Evolutionary conservation across 2,329 filamentous ascomycete species (phyloP).

Genomic region (Helotiales sp.): DNA sequence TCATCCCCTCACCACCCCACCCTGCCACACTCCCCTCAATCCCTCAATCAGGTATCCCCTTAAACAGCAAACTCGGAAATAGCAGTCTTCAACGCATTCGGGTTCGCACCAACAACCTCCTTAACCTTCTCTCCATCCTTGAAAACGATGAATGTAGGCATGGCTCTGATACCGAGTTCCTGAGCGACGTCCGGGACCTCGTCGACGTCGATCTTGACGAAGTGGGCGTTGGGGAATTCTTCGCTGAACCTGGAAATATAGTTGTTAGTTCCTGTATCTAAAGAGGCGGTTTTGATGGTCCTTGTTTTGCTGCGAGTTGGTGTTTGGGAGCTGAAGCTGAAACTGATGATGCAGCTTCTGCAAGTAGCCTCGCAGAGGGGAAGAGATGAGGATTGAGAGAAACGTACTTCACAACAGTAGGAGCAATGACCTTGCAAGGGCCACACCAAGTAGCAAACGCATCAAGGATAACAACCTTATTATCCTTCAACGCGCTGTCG

Average conservation of each 20-base stretch:
- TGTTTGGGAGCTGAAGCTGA: not conserved
- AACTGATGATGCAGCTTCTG: conserved; percentile 8
- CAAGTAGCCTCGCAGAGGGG: not conserved
- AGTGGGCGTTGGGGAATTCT: conserved; percentile 61
- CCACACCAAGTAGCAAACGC: conserved; percentile 91
- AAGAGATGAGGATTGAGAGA: conserved; percentile 9
- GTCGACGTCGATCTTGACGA: conserved; percentile 92
- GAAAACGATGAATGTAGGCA: conserved; percentile 91
- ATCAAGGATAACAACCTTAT: conserved; percentile 75
- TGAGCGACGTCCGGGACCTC: conserved; percentile 72
- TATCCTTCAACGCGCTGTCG: conserved; percentile 50
- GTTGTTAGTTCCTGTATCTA: not conserved
- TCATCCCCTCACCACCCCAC: not conserved
- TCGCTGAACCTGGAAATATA: conserved; percentile 56
- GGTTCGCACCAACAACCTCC: conserved; percentile 80
- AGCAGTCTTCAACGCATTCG: conserved; percentile 57
- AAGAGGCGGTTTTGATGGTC: not conserved
- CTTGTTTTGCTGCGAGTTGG: not conserved
- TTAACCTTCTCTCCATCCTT: conserved; percentile 72
- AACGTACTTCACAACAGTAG: conserved; percentile 65
- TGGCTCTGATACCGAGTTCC: conserved; percentile 80
- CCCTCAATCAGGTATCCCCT: not conserved
- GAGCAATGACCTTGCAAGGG: conserved; percentile 89
- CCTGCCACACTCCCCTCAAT: not conserved
- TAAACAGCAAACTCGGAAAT: conserved; percentile 14